Base-by-base conservation (phyloP, 305 asterid genomes). In the Rubia tinctorum region DNA sequence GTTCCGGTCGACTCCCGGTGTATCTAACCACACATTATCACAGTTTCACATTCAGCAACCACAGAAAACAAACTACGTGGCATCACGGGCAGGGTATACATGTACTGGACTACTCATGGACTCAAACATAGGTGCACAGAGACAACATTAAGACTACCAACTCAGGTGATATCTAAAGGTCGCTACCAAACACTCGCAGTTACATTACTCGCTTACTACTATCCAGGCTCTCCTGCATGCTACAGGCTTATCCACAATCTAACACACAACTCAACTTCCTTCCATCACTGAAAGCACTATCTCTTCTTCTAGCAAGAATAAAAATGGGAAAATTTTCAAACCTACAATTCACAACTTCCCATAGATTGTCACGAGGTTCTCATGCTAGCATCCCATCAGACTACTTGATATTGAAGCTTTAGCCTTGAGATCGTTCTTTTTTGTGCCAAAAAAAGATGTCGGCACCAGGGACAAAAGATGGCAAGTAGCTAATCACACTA, bases 1-100 rank as follows among this genome's bases (percentile, higher is more conserved):
- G 88, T 93, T 67, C 98, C 96, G 6, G 90, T 90, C 56, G 97
- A 87, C 81, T 93, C 97, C 70, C 96, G 81, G 69, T 80, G 87
- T 47, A 92, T 84, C 98, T 92, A 75, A 79, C 25, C 45, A 40
- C 6, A 72, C 4, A 55, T 37, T 3, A 27, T 39, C 47, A 61
- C 23, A 18, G 60, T 8, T 68, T 27, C 23, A 39, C 45, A 23
- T 7, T 53, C 68, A 34, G 20, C 44, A 70, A 69, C 18, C 61
- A 68, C 13, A 43, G 9, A 1, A 44, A 55, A 5, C 6, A 51
- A 1, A 51, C 0, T 15, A 0, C 12, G 11, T 47, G 53, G 53
- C 68, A 37, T 2, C 34, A 64, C 34, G 37, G 22, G 8, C 22
- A 13, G 61, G 22, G 5, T 17, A 34, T 4, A 34, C 39, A 34